Percentiles rank a stretch among this genome's conserved stretches.
These are phyloP conservation scores for Trichoderma atrobrunneum DNA, from an alignment of 2,329 filamentous ascomycete genomes.

Conservation along the genomic window DNA sequence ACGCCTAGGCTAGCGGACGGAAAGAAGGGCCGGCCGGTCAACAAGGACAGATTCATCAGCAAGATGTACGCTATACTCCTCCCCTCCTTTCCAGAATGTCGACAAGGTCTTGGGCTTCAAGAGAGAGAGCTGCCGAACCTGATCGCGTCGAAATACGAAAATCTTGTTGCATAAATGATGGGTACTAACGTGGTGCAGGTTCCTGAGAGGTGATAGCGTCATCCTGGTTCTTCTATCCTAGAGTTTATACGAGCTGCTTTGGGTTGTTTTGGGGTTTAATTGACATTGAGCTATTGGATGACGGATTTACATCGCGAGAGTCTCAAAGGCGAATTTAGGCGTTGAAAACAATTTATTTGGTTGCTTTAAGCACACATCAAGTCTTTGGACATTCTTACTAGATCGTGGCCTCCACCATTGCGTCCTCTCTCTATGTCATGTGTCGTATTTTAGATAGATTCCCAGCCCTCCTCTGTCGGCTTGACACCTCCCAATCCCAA, in stretches of 20 bases:
- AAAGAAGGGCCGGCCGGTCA: conserved; percentile 85
- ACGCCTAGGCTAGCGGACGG: conserved; percentile 78
- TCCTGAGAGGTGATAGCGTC: conserved; percentile 82
- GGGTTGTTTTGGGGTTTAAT: conserved; percentile 22
- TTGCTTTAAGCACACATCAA: conserved; percentile 4
- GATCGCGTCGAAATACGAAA: background rate
- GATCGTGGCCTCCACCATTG: background rate
- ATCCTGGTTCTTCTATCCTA: conserved; percentile 82
- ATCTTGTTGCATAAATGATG: background rate
- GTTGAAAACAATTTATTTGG: conserved; percentile 34
- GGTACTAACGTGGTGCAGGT: conserved; percentile 51
- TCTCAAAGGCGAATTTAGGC: conserved; percentile 38
- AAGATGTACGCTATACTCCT: conserved; percentile 68
- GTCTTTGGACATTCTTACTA: background rate
- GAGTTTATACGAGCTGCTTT: conserved; percentile 14
- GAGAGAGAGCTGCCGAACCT: background rate
- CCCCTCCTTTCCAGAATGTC: background rate
- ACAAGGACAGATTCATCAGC: conserved; percentile 97
- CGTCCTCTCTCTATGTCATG: conserved; percentile 22
- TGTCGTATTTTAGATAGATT: conserved; percentile 28
- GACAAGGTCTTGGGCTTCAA: background rate
- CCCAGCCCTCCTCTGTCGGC: conserved; percentile 37
- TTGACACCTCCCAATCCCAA: conserved; percentile 65
- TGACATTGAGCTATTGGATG: conserved; percentile 25
- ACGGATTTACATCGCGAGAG: conserved; percentile 31